Evolutionary conservation across 495 filamentous ascomycete species (phyloP), one percentile per base, ranked within the genome.

Genomic region (Glonium stellatum): DNA sequence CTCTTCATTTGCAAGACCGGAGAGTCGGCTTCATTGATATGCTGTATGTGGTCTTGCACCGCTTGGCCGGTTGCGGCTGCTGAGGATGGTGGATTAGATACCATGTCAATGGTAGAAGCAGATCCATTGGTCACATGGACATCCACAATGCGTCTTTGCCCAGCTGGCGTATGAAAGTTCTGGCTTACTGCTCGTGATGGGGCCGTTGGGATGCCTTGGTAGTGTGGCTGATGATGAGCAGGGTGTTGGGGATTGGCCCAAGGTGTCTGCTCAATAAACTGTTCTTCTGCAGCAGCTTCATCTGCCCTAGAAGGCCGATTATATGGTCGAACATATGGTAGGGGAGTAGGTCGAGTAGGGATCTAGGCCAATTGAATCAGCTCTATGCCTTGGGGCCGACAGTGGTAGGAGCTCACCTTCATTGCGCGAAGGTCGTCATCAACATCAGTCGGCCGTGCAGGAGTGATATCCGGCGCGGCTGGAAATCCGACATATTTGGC

Each of bases 401-500:
- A 36, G 18, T 52, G 49, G 25, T 34, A 37, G 53, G 46, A 58
- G 81, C 92, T 84, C 78, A 97, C 93, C 49, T 84, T 87, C 80
- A 98, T 96, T 60, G 84, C 87, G 69, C 89, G 85, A 39, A 97
- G 76, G 73, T 98, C 93, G 53, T 90, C 87, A 37, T 95, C 88
- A 23, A 90, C 73, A 60, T 95, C 90, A 18, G 83, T 77, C 10
- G 82, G 77, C 13, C 88, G 83, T 19, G 85, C 87, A 23, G 85
- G 80, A 25, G 79, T 74, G 62, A 98, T 83, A 11, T 85, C 79
- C 19, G 93, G 93, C n/a, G 92, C 92, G 35, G 92, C 92, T 27
- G 93, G 93, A 73, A 97, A 97, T 22, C 93, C 93, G 54, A 95
- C 82, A 72, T 96, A 89, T 71, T 96, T 96, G 6, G 91, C 90